phyloP scores from a whole-genome alignment of 768 basidiomycete genomes.

The Boletus rubescentipes region DNA sequence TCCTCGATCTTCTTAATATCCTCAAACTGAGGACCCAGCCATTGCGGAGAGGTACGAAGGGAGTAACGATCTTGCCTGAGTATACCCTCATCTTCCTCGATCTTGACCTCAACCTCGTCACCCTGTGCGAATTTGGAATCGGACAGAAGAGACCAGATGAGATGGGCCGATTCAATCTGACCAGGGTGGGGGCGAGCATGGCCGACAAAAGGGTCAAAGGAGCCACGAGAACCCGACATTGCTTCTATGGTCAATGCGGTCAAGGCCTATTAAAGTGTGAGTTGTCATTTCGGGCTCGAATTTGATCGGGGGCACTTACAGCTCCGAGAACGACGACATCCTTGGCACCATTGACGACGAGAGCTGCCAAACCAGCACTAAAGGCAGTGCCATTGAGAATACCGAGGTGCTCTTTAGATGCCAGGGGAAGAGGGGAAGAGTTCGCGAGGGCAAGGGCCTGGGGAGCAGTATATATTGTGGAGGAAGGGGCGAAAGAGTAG shows the following conservation, averaged over 20 bases:
- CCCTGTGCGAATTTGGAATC: constrained; percentile 66
- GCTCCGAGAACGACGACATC: constrained; percentile 60
- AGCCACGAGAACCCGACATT: constrained; percentile 66
- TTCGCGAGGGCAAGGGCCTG: constrained; percentile 59
- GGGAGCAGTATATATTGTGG: constrained; percentile 20
- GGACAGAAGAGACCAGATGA: constrained; percentile 65
- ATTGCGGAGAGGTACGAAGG: constrained; percentile 76
- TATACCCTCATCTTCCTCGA: constrained; percentile 68
- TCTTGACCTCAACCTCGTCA: constrained; percentile 71
- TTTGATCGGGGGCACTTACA: constrained; percentile 11
- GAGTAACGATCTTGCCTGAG: constrained; percentile 75
- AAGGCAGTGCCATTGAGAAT: constrained; percentile 86
- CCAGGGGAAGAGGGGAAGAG: constrained; percentile 64
- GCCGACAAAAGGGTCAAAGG: constrained; percentile 77
- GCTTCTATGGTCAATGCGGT: constrained; percentile 88
- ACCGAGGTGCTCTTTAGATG: constrained; percentile 77
- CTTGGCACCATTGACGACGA: constrained; percentile 71
- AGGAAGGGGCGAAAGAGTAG: not conserved
- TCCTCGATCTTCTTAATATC: constrained; percentile 67
- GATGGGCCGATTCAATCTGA: constrained; percentile 74
- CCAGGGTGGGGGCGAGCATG: constrained; percentile 81
- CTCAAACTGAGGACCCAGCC: constrained; percentile 83
- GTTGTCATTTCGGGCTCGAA: not conserved
- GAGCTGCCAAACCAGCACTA: constrained; percentile 72
- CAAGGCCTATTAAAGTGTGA: constrained; percentile 46